Percentiles rank a stretch among this genome's conserved stretches.
Conservation (phyloP, 495 filamentous ascomycete genomes). For the Letharia lupina region DNA sequence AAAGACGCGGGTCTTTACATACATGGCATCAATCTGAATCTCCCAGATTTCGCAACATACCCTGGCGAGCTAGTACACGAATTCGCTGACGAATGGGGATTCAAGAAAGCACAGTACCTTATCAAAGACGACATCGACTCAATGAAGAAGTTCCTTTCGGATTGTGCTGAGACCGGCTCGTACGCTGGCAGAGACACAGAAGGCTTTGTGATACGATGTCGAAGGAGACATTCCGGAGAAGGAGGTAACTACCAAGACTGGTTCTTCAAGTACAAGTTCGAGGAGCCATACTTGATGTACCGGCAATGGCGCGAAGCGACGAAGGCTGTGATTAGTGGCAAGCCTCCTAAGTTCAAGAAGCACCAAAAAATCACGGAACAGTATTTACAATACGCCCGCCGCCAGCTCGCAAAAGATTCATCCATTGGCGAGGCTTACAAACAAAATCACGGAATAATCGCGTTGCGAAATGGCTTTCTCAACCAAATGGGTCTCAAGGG, state of each 20-base stretch:
- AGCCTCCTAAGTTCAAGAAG: slow-evolving; percentile 67
- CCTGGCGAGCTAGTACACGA: slow-evolving; percentile 66
- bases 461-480: slow-evolving; percentile 79
- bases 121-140: slow-evolving; percentile 62
- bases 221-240: slow-evolving; percentile 42
- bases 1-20: slow-evolving; percentile 85
- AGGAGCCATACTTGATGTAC: slow-evolving; percentile 97
- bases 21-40: slow-evolving; percentile 90
- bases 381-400: slow-evolving; percentile 73
- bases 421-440: slow-evolving; percentile 58
- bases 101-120: slow-evolving; percentile 77
- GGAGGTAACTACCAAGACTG: slow-evolving; percentile 61
- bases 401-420: slow-evolving; percentile 57
- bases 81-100: slow-evolving; percentile 91
- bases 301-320: slow-evolving; percentile 97
- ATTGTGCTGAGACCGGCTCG: slow-evolving; percentile 72
- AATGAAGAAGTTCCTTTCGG: slow-evolving; percentile 72
- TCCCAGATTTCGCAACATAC: slow-evolving; percentile 82
- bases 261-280: slow-evolving; percentile 99
- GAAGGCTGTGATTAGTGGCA: slow-evolving; percentile 75
- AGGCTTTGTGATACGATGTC: slow-evolving; percentile 92
- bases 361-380: slow-evolving; percentile 85
- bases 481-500: slow-evolving; percentile 72
- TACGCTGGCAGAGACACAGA: slow-evolving; percentile 90
- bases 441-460: slow-evolving; percentile 92